Base-by-base conservation (phyloP, 2,329 filamentous ascomycete species). In the Huntiella decipiens region DNA sequence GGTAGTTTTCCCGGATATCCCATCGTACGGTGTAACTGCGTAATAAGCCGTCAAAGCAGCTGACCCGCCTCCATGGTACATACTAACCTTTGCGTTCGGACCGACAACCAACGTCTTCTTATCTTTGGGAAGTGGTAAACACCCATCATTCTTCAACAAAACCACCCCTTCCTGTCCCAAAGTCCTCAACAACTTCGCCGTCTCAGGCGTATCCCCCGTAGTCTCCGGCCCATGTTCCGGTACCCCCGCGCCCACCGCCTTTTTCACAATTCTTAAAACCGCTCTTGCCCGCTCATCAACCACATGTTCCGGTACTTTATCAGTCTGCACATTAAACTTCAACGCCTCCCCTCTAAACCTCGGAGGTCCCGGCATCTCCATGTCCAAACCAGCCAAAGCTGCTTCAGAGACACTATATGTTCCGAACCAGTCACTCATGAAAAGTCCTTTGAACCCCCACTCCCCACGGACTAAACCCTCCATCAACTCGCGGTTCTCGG, bases 111-210 rank as follows among this genome's bases (percentile, higher is more conserved):
- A 62, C 0, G 70, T 73, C 62, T 73, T 76, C 54, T 74, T 76
- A 35, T 72, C 64, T 54, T 74, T 77, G 32, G 69, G 69, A 3
- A 80, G 58, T 1, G 82, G 82, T 1, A 87, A 63, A 0, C 78
- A 57, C 11, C 63, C 64, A 10, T 82, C 70, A 52, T 87, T 87
- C 61, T 85, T 84, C 42, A 86, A 62, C 10, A 87, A 65, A 1
- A 85, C 79, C 6, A 83, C 75, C 3, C 75, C 75, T 56, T 85
- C 78, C 4, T 74, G 71, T 13, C 77, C 79, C 17, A 81, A 67
- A 45, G 69, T 66, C 13, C 82, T 69, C 16, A 84, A 68, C 39
- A 85, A 63, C 12, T 67, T 69, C 4, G 76, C 70, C 34, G 74
- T 75, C 56, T 80, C 70, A 0, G 70, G 66, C 0, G 71, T 79